These are phyloP conservation scores for Gynochthodes officinalis DNA, from an alignment of 257 asterid species.

Conservation along the genomic window DNA sequence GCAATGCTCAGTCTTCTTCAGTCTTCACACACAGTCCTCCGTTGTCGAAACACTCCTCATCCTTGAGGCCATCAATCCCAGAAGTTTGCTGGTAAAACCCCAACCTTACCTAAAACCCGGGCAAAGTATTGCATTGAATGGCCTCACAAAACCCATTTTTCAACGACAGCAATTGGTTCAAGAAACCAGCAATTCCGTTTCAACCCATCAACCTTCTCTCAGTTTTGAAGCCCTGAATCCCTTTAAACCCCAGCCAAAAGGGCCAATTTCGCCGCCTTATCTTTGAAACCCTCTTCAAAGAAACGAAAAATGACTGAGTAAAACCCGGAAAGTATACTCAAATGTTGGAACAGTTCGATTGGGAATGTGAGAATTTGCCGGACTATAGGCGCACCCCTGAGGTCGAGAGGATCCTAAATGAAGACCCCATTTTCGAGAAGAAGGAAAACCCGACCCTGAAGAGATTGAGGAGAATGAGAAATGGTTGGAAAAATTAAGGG, in stretches of 20 bases:
- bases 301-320: conserved; percentile 36
- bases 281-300: conserved; percentile 46
- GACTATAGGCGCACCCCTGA: conserved; percentile 74
- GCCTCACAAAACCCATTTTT: conserved; percentile 53
- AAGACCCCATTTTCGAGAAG: conserved; percentile 62
- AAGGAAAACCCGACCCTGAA: conserved; percentile 74
- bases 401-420: conserved; percentile 65
- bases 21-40: conserved; percentile 1
- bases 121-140: conserved; percentile 31
- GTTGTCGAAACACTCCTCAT: background rate
- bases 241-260: conserved; percentile 43
- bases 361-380: conserved; percentile 87
- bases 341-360: conserved; percentile 75
- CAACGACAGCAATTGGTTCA: conserved; percentile 73
- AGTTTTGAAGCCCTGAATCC: conserved; percentile 29
- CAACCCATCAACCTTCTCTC: conserved; percentile 49
- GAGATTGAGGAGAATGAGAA: conserved; percentile 79
- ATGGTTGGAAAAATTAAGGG: conserved; percentile 67
- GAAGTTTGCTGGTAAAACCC: background rate
- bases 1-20: background rate
- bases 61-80: background rate
- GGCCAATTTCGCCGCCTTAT: conserved; percentile 68
- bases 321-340: conserved; percentile 56
- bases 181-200: conserved; percentile 47
- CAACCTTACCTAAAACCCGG: background rate